A percentile compares a stretch with the other conserved stretches of the same genome.
These are phyloP conservation scores for Yarrowia deformans DNA, from an alignment of 805 yeast species.

Conservation along the genomic window DNA sequence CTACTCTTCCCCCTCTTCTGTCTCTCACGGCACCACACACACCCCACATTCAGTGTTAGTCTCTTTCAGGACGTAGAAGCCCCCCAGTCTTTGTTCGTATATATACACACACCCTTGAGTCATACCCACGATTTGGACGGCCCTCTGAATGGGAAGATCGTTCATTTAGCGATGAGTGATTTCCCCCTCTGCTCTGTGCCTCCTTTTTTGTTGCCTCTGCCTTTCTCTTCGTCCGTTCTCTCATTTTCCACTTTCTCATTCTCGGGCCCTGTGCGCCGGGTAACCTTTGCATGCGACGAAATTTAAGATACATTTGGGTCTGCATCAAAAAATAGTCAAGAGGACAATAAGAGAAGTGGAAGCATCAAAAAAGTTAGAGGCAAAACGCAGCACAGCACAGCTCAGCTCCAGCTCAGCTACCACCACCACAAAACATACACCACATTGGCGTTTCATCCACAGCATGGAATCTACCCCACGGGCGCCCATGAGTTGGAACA, in stretches of 20 bases:
- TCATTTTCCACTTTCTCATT: not conserved
- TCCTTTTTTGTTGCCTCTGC: not conserved
- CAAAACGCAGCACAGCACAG: constrained; percentile 13
- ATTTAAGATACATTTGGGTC: constrained; percentile 22
- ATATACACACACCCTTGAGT: constrained; percentile 11
- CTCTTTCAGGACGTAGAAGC: constrained; percentile 2
- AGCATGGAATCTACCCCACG: constrained; percentile 30
- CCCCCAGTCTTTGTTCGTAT: not conserved
- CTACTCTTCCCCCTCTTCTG: not conserved
- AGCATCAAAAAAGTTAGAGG: constrained; percentile 26
- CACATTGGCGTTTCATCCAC: not conserved
- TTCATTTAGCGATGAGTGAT: not conserved
- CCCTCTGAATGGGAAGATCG: not conserved
- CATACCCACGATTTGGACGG: constrained; percentile 2
- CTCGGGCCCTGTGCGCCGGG: constrained; percentile 4
- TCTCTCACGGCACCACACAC: not conserved
- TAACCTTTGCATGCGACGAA: constrained; percentile 23
- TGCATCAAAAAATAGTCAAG: constrained; percentile 7
- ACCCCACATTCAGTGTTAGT: not conserved
- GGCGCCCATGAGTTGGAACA: constrained; percentile 30
- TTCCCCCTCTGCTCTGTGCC: not conserved
- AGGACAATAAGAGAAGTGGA: constrained; percentile 2
- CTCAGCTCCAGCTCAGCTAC: too few species aligned
- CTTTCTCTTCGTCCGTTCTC: not conserved
- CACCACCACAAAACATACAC: not conserved